A percentile compares a stretch with the other conserved stretches of the same genome.
Conservation (phyloP, 2,329 filamentous ascomycete species). For the Aspergillus glaucus region DNA sequence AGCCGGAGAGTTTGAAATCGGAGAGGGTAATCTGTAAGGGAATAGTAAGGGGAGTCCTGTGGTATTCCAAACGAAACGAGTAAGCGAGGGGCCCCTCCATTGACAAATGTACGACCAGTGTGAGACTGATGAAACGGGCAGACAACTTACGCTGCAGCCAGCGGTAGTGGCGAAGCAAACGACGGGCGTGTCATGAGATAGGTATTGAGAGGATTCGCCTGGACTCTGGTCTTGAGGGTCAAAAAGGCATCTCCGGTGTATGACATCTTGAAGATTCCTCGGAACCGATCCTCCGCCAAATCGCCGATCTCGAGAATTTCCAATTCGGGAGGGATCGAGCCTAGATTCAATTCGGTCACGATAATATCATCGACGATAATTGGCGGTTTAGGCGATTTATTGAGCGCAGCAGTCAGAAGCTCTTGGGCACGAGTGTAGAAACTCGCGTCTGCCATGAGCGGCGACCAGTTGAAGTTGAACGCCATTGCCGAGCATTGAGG, state of each 20-base stretch:
- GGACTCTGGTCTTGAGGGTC: constrained; percentile 90
- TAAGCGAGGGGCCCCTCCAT: neutral
- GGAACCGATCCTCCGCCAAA: constrained; percentile 90
- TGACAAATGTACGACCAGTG: neutral
- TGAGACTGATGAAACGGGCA: neutral
- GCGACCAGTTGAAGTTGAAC: constrained; percentile 99
- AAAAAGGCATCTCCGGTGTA: constrained; percentile 93
- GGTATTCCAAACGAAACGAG: constrained; percentile 6
- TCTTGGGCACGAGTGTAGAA: constrained; percentile 89
- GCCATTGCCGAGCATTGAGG: constrained; percentile 60
- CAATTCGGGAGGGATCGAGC: constrained; percentile 85
- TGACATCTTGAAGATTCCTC: constrained; percentile 99
- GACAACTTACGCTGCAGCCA: constrained; percentile 64
- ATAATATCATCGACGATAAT: constrained; percentile 99
- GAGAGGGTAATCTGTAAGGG: constrained; percentile 96
- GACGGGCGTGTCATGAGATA: constrained; percentile 85
- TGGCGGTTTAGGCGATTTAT: constrained; percentile 95
- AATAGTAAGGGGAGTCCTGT: constrained; percentile 77
- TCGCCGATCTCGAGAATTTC: constrained; percentile 98
- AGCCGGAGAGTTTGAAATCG: constrained; percentile 90
- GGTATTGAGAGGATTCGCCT: constrained; percentile 96
- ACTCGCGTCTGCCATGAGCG: constrained; percentile 86
- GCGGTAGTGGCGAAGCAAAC: constrained; percentile 86
- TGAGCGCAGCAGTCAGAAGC: constrained; percentile 87
- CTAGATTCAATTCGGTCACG: constrained; percentile 94